phyloP scores from a whole-genome alignment of 225 moss, liverwort and hornwort genomes.

The Marchantia polymorpha region DNA sequence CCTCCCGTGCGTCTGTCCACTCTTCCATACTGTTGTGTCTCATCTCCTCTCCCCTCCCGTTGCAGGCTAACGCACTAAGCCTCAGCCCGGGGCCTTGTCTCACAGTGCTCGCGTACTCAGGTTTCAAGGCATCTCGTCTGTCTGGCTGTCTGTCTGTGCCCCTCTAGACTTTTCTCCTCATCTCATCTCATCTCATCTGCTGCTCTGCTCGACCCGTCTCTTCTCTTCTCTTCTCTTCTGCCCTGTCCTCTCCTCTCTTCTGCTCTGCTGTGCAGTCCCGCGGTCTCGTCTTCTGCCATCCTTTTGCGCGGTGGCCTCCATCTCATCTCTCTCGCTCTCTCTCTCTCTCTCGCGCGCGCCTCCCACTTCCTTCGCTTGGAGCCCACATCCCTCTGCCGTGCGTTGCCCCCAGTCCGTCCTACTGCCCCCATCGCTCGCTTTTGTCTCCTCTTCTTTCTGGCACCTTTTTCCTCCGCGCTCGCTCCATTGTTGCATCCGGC shows the following conservation, averaged over 20 bases:
- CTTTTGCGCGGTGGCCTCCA: not conserved
- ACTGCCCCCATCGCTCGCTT: not conserved
- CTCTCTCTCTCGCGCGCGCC: too few species aligned
- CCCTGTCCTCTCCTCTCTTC: not conserved
- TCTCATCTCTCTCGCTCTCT: too few species aligned
- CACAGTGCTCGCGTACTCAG: conserved; percentile 11
- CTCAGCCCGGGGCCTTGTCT: not conserved
- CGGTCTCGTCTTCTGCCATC: not conserved
- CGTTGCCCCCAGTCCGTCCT: not conserved
- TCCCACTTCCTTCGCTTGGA: not conserved
- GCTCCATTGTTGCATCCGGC: not conserved
- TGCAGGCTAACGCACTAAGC: not conserved
- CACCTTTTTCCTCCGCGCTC: conserved; percentile 7
- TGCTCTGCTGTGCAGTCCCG: not conserved
- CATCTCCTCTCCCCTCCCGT: conserved; percentile 6
- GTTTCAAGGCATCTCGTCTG: conserved; percentile 11
- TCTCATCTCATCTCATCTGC: not conserved
- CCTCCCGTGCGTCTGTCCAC: not conserved
- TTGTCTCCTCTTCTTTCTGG: conserved; percentile 14
- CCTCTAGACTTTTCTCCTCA: not conserved
- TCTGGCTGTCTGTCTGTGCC: too few species aligned
- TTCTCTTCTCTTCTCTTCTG: not conserved
- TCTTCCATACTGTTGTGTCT: conserved; percentile 2
- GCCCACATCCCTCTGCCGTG: not conserved
- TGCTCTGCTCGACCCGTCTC: not conserved